These are phyloP conservation scores for Canariomyces notabilis DNA, from an alignment of 2,329 filamentous ascomycete species.

Conservation along the genomic window DNA sequence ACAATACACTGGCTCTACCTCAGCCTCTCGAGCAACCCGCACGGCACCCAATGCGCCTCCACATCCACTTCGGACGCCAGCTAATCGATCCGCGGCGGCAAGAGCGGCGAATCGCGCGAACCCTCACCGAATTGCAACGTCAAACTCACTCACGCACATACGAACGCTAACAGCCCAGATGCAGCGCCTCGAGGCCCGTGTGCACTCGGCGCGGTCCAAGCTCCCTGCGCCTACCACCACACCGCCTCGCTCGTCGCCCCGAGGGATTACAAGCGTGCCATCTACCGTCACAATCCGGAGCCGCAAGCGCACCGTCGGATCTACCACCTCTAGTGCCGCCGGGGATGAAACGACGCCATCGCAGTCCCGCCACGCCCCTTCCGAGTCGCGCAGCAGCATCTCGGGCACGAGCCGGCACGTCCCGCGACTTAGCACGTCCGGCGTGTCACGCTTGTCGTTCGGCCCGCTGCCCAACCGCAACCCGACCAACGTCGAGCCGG, in stretches of 20 bases:
- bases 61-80: slow-evolving; percentile 36
- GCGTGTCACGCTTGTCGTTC: slow-evolving; percentile 59
- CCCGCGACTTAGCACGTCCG: slow-evolving; percentile 55
- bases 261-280: slow-evolving; percentile 45
- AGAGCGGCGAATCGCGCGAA: slow-evolving; percentile 34
- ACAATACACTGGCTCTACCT: slow-evolving; percentile 32
- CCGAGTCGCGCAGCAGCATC: slow-evolving; percentile 32
- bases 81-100: slow-evolving; percentile 19
- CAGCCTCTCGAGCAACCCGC: slow-evolving; percentile 33
- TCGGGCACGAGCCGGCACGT: slow-evolving; percentile 45
- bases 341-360: slow-evolving; percentile 49
- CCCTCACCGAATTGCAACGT: slow-evolving; percentile 49
- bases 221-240: slow-evolving; percentile 75
- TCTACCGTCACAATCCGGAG: slow-evolving; percentile 61
- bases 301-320: slow-evolving; percentile 62
- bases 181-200: slow-evolving; percentile 90
- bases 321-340: slow-evolving; percentile 40
- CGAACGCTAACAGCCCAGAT: slow-evolving; percentile 92
- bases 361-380: slow-evolving; percentile 31
- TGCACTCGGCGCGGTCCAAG: slow-evolving; percentile 87
- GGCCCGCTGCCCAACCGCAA: slow-evolving; percentile 55
- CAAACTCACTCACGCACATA: slow-evolving; percentile 82
- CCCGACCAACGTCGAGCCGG: slow-evolving; percentile 37
- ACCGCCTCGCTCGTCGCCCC: slow-evolving; percentile 76
- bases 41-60: slow-evolving; percentile 40